phyloP scores from a whole-genome alignment of 768 basidiomycete species.

The Psilocybe tampanensis region DNA sequence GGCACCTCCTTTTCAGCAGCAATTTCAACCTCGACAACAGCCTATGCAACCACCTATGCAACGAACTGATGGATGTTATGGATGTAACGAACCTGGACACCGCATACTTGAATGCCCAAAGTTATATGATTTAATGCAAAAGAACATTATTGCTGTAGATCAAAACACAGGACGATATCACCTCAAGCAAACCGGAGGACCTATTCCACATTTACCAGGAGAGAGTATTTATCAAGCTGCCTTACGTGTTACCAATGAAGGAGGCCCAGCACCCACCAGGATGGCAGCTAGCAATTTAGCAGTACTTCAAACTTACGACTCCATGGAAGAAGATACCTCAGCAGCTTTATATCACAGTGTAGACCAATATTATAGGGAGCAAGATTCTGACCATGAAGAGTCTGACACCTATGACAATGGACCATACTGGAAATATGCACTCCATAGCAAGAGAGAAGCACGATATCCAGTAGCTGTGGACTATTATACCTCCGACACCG shows the following conservation, averaged over 20 bases:
- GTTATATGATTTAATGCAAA: slow-evolving; percentile 5
- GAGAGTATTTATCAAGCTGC: slow-evolving; percentile 4
- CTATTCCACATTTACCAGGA: background rate
- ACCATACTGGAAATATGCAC: slow-evolving; percentile 4
- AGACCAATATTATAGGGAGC: background rate
- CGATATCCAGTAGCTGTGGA: background rate
- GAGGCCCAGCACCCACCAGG: background rate
- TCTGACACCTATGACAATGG: slow-evolving; percentile 1
- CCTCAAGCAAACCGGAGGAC: background rate
- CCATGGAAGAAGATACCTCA: background rate
- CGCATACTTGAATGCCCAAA: slow-evolving; percentile 3
- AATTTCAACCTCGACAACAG: background rate
- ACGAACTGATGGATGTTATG: slow-evolving; percentile 1
- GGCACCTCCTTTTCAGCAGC: no score
- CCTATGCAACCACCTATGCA: background rate
- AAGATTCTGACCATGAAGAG: background rate
- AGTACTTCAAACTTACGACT: background rate
- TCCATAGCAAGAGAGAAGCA: background rate
- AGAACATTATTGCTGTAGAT: no score
- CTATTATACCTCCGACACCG: background rate
- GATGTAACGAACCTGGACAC: slow-evolving; percentile 6
- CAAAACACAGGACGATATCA: background rate
- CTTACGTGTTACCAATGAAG: background rate
- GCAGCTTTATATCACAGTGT: background rate
- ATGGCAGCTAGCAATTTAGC: background rate